Evolutionary conservation across 441 rosid species (phyloP).

Genomic region (Jatropha multifida): DNA sequence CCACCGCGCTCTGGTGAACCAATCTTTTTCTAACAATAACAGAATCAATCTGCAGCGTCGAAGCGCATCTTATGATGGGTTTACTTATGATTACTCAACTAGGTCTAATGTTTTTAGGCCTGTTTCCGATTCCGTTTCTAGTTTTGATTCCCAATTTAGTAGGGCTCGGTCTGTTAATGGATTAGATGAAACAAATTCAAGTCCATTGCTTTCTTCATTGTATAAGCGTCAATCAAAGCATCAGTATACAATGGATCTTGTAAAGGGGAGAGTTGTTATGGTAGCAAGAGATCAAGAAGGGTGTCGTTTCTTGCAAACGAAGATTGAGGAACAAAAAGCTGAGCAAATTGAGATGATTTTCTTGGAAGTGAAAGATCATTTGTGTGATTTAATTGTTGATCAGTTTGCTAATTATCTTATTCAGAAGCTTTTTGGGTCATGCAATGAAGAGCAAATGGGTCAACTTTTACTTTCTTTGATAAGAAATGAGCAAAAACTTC

Average conservation of each 20-base stretch:
- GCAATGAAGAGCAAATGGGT: constrained; percentile 34
- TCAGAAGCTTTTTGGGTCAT: constrained; percentile 34
- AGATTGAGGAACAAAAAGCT: constrained; percentile 11
- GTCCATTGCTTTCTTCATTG: background rate
- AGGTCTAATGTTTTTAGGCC: background rate
- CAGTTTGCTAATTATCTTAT: constrained; percentile 33
- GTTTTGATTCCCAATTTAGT: background rate
- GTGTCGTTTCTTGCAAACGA: constrained; percentile 21
- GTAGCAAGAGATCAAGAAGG: constrained; percentile 24
- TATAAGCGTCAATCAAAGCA: background rate
- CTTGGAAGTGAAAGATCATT: constrained; percentile 32
- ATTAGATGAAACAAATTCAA: background rate
- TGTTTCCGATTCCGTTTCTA: background rate
- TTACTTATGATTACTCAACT: no score
- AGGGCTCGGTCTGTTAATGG: background rate
- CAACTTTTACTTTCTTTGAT: constrained; percentile 19
- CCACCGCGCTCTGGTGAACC: background rate
- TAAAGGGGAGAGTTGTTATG: constrained; percentile 22
- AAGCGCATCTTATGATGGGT: background rate
- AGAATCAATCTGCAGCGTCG: background rate
- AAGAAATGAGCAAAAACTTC: constrained; percentile 17
- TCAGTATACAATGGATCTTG: constrained; percentile 4
- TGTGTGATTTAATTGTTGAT: constrained; percentile 31
- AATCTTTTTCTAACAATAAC: background rate
- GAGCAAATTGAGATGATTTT: constrained; percentile 28